Percentiles rank a stretch among this genome's conserved stretches.
phyloP scores from a whole-genome alignment of 2,329 filamentous ascomycete genomes.

The Fusarium bactridioides region DNA sequence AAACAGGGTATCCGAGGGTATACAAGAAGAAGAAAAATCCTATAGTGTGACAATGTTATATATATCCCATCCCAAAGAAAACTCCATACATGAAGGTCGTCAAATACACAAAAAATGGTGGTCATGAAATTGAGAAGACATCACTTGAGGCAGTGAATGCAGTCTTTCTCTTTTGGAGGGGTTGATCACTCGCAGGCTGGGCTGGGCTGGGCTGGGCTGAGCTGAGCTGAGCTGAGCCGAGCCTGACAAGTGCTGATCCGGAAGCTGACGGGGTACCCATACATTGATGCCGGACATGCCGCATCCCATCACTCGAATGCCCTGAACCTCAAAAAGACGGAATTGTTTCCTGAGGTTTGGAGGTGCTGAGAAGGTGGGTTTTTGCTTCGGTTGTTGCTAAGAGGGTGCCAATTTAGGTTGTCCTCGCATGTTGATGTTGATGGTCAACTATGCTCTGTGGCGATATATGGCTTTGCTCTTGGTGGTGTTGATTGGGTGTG shows the following conservation, averaged over 20 bases:
- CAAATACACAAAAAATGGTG: constrained; percentile 13
- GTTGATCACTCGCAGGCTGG: constrained; percentile 7
- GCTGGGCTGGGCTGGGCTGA: background rate
- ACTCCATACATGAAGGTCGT: constrained; percentile 26
- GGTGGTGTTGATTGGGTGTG: background rate
- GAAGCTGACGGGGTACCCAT: constrained; percentile 36
- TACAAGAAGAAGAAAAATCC: constrained; percentile 19
- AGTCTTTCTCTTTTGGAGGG: background rate
- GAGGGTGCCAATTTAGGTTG: constrained; percentile 1
- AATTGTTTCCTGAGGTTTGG: background rate
- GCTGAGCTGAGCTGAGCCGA: constrained; percentile 16
- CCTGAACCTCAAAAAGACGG: constrained; percentile 1
- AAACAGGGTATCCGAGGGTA: constrained; percentile 31
- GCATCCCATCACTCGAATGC: constrained; percentile 31
- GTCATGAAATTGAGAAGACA: constrained; percentile 10
- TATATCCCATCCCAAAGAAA: constrained; percentile 2
- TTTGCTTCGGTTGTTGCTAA: constrained; percentile 14
- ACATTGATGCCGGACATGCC: constrained; percentile 32
- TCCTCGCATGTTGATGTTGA: constrained; percentile 5
- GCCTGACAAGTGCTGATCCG: constrained; percentile 34
- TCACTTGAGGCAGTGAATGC: constrained; percentile 21
- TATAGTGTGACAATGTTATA: background rate
- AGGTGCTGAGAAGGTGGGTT: background rate
- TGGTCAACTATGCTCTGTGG: constrained; percentile 3
- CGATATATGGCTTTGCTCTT: constrained; percentile 12